Base-by-base conservation (phyloP, 2,329 filamentous ascomycete genomes). In the Ophiosphaerella herpotricha region DNA sequence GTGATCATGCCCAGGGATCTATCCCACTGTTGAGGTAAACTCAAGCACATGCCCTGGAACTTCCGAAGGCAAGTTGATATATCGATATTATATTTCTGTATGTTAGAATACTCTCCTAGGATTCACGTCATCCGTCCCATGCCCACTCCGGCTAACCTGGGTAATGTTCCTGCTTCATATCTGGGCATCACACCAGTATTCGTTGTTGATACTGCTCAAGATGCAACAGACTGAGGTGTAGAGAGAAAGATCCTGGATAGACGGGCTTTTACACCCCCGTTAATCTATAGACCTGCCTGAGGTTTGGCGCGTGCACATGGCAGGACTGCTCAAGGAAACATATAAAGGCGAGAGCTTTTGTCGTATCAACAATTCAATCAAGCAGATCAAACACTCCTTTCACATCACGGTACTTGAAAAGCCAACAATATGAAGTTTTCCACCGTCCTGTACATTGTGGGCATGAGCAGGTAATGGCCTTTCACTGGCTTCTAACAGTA, bases 351-450 rank as follows among this genome's bases (percentile, higher is more conserved):
- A 32, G 32, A 11, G 8, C 33, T 29, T 23, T 37, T 13, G 26
- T 18, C 31, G 31, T 33, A 34, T 29, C 29, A 39, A 13, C 42
- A 35, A 31, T 32, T 12, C 2, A 11, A 16, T 38, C 49, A 53
- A 55, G 43, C 49, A 57, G 31, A 43, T 34, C 43, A 40, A 43
- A 26, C 35, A 41, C 34, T 43, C 43, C 50, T 34, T 43, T 33
- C 35, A 53, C 23, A 43, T 48, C 39, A 43, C 44, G 34, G 42
- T 42, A 46, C 46, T 34, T 7, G 35, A 33, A 12, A 39, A 54
- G 11, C 39, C 24, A 34, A 32, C 57, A 64, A 39, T 26, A 68
- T 68, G 64, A 68, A 67, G 60, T 43, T 68, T 54, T 54, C 55
- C 29, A 57, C 60, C 39, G 42, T 61, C 43, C 35, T 64, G 34